A percentile compares a stretch with the other conserved stretches of the same genome.
Conservation (phyloP, 495 filamentous ascomycete genomes). For the Lepraria neglecta region DNA sequence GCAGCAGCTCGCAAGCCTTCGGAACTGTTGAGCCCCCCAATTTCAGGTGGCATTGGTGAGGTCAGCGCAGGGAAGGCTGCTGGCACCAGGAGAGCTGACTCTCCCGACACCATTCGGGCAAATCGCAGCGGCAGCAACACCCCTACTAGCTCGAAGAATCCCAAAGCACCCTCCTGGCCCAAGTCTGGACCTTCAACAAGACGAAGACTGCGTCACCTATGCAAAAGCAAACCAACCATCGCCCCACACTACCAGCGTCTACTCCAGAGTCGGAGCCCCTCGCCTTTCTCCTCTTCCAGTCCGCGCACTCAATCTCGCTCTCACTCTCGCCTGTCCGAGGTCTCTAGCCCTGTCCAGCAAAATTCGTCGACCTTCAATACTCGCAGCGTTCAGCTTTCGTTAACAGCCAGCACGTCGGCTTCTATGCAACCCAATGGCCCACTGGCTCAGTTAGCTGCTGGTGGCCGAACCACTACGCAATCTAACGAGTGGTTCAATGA, state of each 20-base stretch:
- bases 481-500: constrained; percentile 37
- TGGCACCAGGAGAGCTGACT: constrained; percentile 18
- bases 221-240: constrained; percentile 65
- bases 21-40: constrained; percentile 11
- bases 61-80: neutral
- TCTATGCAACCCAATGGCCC: constrained; percentile 69
- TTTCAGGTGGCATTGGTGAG: neutral
- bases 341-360: constrained; percentile 26
- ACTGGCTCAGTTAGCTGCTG: constrained; percentile 54
- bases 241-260: constrained; percentile 63
- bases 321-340: constrained; percentile 30
- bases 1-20: constrained; percentile 24
- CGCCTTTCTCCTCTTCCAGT: constrained; percentile 52
- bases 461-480: constrained; percentile 25
- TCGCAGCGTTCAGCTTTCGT: constrained; percentile 78
- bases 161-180: constrained; percentile 55
- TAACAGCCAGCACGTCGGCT: constrained; percentile 72
- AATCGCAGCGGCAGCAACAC: constrained; percentile 59
- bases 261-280: constrained; percentile 66
- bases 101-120: constrained; percentile 38
- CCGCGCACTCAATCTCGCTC: constrained; percentile 25
- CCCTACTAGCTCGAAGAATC: constrained; percentile 44
- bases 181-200: constrained; percentile 76
- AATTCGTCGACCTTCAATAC: constrained; percentile 51
- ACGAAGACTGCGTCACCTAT: constrained; percentile 72